Conservation (phyloP, 2,329 filamentous ascomycete genomes). For the Fusarium neocosmosporiellum region DNA sequence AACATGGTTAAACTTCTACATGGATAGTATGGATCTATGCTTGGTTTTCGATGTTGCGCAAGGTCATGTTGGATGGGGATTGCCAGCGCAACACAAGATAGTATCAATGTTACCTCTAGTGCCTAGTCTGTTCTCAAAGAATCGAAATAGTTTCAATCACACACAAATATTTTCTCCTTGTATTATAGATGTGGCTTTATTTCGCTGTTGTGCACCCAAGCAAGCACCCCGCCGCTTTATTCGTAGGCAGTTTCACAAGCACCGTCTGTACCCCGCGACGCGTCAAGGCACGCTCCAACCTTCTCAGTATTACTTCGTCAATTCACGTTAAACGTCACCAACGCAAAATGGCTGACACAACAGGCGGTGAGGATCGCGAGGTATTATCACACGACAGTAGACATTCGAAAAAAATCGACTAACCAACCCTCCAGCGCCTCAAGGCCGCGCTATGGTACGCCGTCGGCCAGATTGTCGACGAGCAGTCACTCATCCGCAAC, state of each 20-base stretch:
- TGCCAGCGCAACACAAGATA: neutral
- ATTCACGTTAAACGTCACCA: neutral
- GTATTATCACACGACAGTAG: slow-evolving; percentile 37
- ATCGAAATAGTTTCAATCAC: neutral
- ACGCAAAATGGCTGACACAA: slow-evolving; percentile 47
- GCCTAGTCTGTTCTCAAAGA: neutral
- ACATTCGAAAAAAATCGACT: neutral
- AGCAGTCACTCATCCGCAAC: slow-evolving; percentile 71
- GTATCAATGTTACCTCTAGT: neutral
- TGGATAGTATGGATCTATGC: neutral
- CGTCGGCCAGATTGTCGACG: slow-evolving; percentile 88
- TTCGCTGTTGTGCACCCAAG: neutral
- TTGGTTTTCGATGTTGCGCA: neutral
- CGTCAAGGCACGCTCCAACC: slow-evolving; percentile 22
- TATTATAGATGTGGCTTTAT: neutral
- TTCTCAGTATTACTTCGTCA: neutral
- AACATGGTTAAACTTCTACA: neutral
- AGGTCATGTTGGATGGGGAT: neutral
- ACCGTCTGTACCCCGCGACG: slow-evolving; percentile 32
- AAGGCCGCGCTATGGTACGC: slow-evolving; percentile 88
- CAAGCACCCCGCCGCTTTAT: slow-evolving; percentile 17
- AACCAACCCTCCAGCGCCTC: slow-evolving; percentile 67
- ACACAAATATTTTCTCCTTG: neutral
- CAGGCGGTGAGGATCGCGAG: slow-evolving; percentile 51
- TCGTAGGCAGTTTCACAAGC: neutral